Conservation (phyloP, 768 basidiomycete species). For the Amanita phalloides region DNA sequence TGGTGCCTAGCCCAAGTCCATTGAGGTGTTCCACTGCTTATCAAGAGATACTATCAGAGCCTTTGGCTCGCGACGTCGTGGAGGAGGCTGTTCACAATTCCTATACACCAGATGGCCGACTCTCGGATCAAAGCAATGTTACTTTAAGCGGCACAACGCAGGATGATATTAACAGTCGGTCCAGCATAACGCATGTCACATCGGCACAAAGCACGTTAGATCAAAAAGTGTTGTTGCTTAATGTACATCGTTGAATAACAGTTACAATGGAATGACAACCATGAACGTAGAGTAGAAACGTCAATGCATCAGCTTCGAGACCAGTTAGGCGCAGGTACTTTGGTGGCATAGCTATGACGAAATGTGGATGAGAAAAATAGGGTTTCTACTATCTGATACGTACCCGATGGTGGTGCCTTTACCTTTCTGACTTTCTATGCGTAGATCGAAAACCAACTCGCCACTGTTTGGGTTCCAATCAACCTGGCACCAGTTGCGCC, state of each 20-base stretch:
- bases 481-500: slow-evolving; percentile 80
- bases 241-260: too few relatives aligned
- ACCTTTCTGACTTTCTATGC: slow-evolving; percentile 81
- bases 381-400: slow-evolving; percentile 12
- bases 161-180: background rate
- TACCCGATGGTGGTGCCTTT: slow-evolving; percentile 73
- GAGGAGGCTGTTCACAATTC: background rate
- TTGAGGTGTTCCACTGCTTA: slow-evolving; percentile 32
- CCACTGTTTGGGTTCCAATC: slow-evolving; percentile 45
- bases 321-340: slow-evolving; percentile 16
- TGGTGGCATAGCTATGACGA: slow-evolving; percentile 12
- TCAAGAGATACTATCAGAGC: background rate
- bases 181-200: too few relatives aligned
- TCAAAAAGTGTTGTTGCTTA: too few relatives aligned
- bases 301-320: slow-evolving; percentile 1
- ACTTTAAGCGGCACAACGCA: background rate
- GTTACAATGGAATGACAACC: too few relatives aligned
- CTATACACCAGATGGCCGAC: background rate
- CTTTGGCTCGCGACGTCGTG: background rate
- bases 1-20: slow-evolving; percentile 32
- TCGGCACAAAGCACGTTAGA: too few relatives aligned
- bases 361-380: background rate
- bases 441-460: slow-evolving; percentile 71
- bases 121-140: background rate
- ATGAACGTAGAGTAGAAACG: too few relatives aligned